Evolutionary conservation across 2,329 filamentous ascomycete genomes (phyloP).

Genomic region (Colletotrichum sojae): DNA sequence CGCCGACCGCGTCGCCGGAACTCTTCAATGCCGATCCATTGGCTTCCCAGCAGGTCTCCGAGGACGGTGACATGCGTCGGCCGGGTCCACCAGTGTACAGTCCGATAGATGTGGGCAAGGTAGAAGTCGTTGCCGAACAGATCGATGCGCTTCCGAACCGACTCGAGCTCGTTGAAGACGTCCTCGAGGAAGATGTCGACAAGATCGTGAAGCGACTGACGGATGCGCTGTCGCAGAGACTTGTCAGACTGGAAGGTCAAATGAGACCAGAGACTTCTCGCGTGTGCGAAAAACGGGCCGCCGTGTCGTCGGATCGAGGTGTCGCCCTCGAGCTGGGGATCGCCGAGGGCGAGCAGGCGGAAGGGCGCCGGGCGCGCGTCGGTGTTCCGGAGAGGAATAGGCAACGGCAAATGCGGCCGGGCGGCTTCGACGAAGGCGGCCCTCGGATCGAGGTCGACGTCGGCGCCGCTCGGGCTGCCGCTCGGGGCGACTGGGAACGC

Average conservation of each 20-base stretch:
- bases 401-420: constrained; percentile 47
- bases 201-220: constrained; percentile 69
- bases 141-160: constrained; percentile 84
- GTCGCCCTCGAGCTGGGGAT: constrained; percentile 95
- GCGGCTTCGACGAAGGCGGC: constrained; percentile 57
- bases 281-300: constrained; percentile 68
- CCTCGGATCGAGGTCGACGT: constrained; percentile 31
- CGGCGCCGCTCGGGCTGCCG: constrained; percentile 28
- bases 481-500: constrained; percentile 76
- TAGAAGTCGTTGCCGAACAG: constrained; percentile 96
- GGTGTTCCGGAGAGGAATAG: constrained; percentile 44
- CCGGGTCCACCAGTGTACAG: constrained; percentile 83
- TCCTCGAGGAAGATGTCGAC: constrained; percentile 77
- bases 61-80: constrained; percentile 92
- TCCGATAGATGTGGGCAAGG: constrained; percentile 91
- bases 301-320: constrained; percentile 79
- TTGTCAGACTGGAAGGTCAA: constrained; percentile 62
- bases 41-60: constrained; percentile 92
- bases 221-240: constrained; percentile 66
- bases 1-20: constrained; percentile 80
- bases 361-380: constrained; percentile 75
- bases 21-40: constrained; percentile 92
- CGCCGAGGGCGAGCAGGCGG: constrained; percentile 87
- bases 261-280: constrained; percentile 62
- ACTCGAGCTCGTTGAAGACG: constrained; percentile 75